phyloP scores from a whole-genome alignment of 345 rosid species.

The Camelina neglecta region DNA sequence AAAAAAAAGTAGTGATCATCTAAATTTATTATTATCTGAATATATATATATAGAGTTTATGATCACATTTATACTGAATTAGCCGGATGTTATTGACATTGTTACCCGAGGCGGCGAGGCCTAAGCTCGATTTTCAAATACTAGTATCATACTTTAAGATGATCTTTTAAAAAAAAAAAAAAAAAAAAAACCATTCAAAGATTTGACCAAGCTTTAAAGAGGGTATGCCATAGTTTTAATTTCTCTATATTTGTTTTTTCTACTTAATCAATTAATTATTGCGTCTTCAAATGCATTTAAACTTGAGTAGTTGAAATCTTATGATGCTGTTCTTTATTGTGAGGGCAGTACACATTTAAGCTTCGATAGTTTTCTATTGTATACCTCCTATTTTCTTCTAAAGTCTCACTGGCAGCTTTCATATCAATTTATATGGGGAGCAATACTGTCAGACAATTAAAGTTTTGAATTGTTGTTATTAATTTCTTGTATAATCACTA shows the following conservation, averaged over 20 bases:
- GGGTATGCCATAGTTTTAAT: constrained; percentile 12
- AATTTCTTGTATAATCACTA: background rate
- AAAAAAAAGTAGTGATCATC: background rate
- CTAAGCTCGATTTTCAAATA: too few species aligned
- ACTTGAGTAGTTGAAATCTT: constrained; percentile 44
- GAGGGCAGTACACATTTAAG: constrained; percentile 41
- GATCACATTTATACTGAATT: background rate
- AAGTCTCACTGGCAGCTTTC: constrained; percentile 34
- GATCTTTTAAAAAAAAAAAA: too few species aligned
- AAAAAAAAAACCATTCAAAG: background rate
- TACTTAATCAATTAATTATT: constrained; percentile 32
- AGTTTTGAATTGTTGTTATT: constrained; percentile 5
- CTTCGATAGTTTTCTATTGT: constrained; percentile 22
- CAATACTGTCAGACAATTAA: constrained; percentile 33
- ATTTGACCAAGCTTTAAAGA: constrained; percentile 32
- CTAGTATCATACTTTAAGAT: too few species aligned
- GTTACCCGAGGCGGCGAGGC: too few species aligned
- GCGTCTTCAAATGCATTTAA: constrained; percentile 40
- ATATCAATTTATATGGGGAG: constrained; percentile 39
- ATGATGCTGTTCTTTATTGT: constrained; percentile 41
- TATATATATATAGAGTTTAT: background rate
- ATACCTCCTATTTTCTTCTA: constrained; percentile 1
- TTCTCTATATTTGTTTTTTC: constrained; percentile 12
- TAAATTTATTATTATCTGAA: background rate
- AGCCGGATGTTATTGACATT: too few species aligned